Base-by-base conservation (phyloP, 2,329 filamentous ascomycete species). In the Graphilbum ipis-grandicollis region DNA sequence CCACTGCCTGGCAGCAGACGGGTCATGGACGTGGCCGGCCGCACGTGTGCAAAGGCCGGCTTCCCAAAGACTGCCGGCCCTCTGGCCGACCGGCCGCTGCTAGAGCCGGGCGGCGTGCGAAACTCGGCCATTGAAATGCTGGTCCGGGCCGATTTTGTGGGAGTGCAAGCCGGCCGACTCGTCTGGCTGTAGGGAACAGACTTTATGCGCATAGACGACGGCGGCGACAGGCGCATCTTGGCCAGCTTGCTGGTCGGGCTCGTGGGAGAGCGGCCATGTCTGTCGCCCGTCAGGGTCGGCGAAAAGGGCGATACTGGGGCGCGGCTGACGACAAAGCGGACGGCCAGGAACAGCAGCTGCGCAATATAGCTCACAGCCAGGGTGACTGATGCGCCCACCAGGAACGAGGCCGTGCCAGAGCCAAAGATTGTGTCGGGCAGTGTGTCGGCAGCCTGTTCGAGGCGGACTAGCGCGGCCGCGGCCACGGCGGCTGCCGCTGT, bases 1-100 rank as follows among this genome's bases (percentile, higher is more conserved):
- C 33, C 19, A 14, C 3, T 9, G 18, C 9, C 21, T 17, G 29
- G 29, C 19, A 77, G 52, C 25, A 78, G 55, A 33, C 62, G 62
- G 3, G 67, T 71, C 49, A 58, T 68, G 29, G 71, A 76, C 2
- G 64, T 63, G 32, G 68, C 64, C 6, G 73, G 71, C 5, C 68
- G 65, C 13, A 71, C 56, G 28, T 61, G 53, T 3, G 62, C 64
- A 18, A 69, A 43, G 1, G 65, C 68, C 4, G 59, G 60, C 14
- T 63, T 59, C 34, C 68, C 51, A 2, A 65, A 68, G 43, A 52
- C 58, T 45, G 64, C 53, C 2, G 61, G 59, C 47, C 66, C 54
- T 29, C 62, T 49, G 39, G 58, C 48, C 37, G 67, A 60, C 45
- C 57, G 49, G 43, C 63, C 56, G 44, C 56, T 52, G 32, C 59